Conservation (phyloP, 1,139 yeast species). For the Suhomyces bribrorum region DNA sequence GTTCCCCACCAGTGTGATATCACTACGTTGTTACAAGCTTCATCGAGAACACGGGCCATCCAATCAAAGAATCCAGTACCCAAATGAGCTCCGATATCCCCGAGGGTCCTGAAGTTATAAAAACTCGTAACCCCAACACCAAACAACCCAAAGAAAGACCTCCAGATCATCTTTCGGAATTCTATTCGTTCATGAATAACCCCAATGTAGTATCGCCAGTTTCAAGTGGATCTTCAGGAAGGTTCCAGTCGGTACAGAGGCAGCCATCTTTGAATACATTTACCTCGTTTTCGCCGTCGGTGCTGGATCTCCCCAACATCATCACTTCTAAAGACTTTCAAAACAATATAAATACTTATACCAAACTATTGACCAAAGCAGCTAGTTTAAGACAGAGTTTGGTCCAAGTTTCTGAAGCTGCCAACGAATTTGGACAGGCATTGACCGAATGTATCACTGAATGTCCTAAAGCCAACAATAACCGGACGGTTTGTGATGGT, state of each 20-base stretch:
- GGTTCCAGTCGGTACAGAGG: conserved; percentile 17
- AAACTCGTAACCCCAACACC: not conserved
- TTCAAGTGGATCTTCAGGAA: conserved; percentile 9
- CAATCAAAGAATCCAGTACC: too few species aligned
- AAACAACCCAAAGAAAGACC: conserved; percentile 17
- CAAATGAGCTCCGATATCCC: not conserved
- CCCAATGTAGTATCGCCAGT: conserved; percentile 16
- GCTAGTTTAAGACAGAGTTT: conserved; percentile 53
- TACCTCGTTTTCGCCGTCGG: conserved; percentile 52
- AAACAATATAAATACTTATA: conserved; percentile 48
- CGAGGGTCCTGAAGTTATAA: not conserved
- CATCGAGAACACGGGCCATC: too few species aligned
- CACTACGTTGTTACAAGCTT: too few species aligned
- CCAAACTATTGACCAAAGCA: conserved; percentile 53
- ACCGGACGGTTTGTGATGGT: conserved; percentile 64
- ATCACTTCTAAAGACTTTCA: conserved; percentile 60
- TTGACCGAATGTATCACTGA: conserved; percentile 53
- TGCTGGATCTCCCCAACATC: conserved; percentile 58
- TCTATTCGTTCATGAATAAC: conserved; percentile 46
- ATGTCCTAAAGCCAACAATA: conserved; percentile 68
- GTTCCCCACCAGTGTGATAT: too few species aligned
- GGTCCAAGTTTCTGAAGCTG: conserved; percentile 54
- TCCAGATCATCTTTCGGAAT: conserved; percentile 59
- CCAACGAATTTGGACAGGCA: conserved; percentile 73
- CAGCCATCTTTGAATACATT: conserved; percentile 37